Evolutionary conservation across 257 asterid genomes (phyloP).

Genomic region (Vinca minor): DNA sequence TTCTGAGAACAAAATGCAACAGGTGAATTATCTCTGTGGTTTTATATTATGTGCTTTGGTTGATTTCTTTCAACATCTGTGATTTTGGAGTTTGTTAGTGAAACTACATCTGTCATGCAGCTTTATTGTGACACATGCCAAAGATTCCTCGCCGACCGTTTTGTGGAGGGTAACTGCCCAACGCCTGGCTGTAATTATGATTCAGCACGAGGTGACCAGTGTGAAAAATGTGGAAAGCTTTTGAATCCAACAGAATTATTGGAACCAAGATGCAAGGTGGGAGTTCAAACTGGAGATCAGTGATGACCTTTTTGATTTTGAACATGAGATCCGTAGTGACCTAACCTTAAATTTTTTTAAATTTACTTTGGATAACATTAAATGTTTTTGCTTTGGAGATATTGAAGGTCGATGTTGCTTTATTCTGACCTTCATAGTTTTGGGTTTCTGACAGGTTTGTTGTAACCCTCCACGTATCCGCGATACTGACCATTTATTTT

Average conservation of each 20-base stretch:
- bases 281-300: not conserved
- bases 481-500: conserved; percentile 77
- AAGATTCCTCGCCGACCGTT: conserved; percentile 81
- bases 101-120: conserved; percentile 29
- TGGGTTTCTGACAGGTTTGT: conserved; percentile 52
- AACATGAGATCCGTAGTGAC: too few species aligned
- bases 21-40: conserved; percentile 35
- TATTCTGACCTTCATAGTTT: not conserved
- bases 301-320: not conserved
- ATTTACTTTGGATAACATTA: too few species aligned
- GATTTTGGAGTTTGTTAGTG: conserved; percentile 12
- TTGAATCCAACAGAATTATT: conserved; percentile 80
- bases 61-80: not conserved
- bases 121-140: conserved; percentile 66
- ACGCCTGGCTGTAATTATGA: conserved; percentile 70
- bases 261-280: conserved; percentile 88
- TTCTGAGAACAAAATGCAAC: conserved; percentile 71
- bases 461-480: conserved; percentile 50
- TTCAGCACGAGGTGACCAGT: conserved; percentile 95
- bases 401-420: not conserved
- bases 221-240: conserved; percentile 82
- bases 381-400: too few species aligned
- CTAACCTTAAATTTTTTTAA: too few species aligned
- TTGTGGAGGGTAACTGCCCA: conserved; percentile 83
- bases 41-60: not conserved